A percentile compares a stretch with the other conserved stretches of the same genome.
Evolutionary conservation across 805 yeast species (phyloP).

Genomic region (Dipodascus albidus): DNA sequence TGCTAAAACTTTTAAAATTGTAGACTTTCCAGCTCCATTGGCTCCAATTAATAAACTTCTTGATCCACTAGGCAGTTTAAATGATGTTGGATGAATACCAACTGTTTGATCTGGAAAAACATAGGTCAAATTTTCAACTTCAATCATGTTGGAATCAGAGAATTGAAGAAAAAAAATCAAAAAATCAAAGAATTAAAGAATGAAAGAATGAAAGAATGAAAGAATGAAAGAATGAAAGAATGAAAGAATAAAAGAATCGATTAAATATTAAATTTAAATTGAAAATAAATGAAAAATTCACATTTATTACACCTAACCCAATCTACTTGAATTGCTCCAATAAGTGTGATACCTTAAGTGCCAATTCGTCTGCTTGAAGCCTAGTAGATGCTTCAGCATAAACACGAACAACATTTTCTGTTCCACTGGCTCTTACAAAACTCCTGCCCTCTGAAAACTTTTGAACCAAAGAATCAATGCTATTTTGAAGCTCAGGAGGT

Average conservation of each 20-base stretch:
- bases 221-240: too few species aligned
- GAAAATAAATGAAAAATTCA: not conserved
- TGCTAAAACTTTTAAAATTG: constrained; percentile 70
- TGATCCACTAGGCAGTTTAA: constrained; percentile 57
- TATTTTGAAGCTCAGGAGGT: constrained; percentile 66
- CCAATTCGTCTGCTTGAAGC: constrained; percentile 37
- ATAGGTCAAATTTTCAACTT: constrained; percentile 54
- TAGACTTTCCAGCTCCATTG: constrained; percentile 96
- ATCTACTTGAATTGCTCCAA: constrained; percentile 10
- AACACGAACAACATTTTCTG: constrained; percentile 94
- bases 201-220: too few species aligned
- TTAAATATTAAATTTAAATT: too few species aligned
- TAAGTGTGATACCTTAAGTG: constrained; percentile 20
- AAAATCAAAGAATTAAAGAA: too few species aligned
- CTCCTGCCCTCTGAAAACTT: constrained; percentile 58
- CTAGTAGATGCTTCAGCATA: constrained; percentile 74
- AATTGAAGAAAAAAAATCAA: too few species aligned
- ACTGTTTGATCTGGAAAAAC: constrained; percentile 51
- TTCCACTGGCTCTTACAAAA: constrained; percentile 94
- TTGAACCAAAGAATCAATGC: constrained; percentile 55
- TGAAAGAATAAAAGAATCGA: too few species aligned
- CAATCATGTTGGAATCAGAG: constrained; percentile 37
- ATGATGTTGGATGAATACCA: constrained; percentile 54
- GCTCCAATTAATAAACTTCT: constrained; percentile 81
- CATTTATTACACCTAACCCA: not conserved